These are phyloP conservation scores for Colletotrichum cuscutae DNA, from an alignment of 2,329 filamentous ascomycete genomes.

Conservation along the genomic window DNA sequence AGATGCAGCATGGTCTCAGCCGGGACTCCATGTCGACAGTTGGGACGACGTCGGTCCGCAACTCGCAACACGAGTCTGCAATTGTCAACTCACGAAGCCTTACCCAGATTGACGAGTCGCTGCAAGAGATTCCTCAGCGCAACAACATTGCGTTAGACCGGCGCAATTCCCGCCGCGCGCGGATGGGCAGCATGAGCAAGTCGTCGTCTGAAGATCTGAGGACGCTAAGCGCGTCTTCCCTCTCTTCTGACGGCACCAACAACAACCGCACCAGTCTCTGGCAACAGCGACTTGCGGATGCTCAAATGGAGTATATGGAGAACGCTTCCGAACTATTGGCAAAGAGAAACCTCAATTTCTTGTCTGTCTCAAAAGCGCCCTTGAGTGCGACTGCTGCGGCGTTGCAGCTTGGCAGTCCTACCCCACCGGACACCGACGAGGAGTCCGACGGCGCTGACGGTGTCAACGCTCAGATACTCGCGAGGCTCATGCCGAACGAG, in stretches of 20 bases:
- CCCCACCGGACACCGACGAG: constrained; percentile 62
- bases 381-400: constrained; percentile 30
- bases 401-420: constrained; percentile 60
- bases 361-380: constrained; percentile 42
- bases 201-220: constrained; percentile 40
- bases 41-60: constrained; percentile 44
- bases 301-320: constrained; percentile 56
- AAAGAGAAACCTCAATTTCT: constrained; percentile 52
- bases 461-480: constrained; percentile 38
- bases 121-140: constrained; percentile 36
- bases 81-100: not conserved
- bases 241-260: constrained; percentile 42
- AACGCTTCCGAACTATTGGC: constrained; percentile 50
- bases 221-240: constrained; percentile 39
- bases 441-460: constrained; percentile 51
- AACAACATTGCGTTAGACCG: constrained; percentile 49
- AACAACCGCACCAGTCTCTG: constrained; percentile 49
- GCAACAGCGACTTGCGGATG: constrained; percentile 57
- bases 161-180: constrained; percentile 49
- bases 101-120: constrained; percentile 29
- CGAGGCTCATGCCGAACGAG: constrained; percentile 31
- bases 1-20: constrained; percentile 63
- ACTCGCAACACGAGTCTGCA: constrained; percentile 41
- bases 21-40: constrained; percentile 63
- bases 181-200: constrained; percentile 45